Base-by-base conservation (phyloP, 306 rosid species). In the Begonia peltatifolia region DNA sequence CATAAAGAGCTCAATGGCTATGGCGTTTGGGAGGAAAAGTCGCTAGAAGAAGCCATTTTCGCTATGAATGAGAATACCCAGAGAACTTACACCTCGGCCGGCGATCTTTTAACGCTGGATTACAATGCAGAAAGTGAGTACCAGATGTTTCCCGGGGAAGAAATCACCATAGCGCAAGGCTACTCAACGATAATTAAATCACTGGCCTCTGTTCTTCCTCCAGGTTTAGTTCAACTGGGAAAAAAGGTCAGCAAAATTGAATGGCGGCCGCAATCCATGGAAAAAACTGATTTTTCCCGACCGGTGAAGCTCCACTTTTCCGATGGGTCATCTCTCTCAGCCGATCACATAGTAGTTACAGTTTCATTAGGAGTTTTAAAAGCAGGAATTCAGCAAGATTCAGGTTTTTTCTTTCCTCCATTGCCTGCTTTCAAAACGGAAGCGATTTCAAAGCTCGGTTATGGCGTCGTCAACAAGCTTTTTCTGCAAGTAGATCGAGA, bases 401-500 rank as follows among this genome's bases (percentile, higher is more conserved):
- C 86, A 64, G 81, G 81, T 71, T 53, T 85, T 78, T 90, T 90
- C 60, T 57, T 23, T 55, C 99, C 99, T 56, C 82, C 82, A 43
- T 68, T 90, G 71, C 99, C 99, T n/a, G 14, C 61, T 53, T 86
- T 72, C 58, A 90, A 90, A 75, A 65, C 73, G 3, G 76, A 79
- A 70, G 95, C 95, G 17, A 90, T 90, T 60, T 77, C 84, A 53
- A 76, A 95, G 79, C 88, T 90, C 42, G 99, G 99, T 30, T 90
- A 80, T 74, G 95, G 99, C n/a, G 83, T 86, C 68, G 99, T 90
- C 16, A 86, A 90, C 76, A 90, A 90, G 83, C 35, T 90, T 59
- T 90, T 90, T 70, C 64, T 86, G 74, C 85, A 77, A 74, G 67
- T 86, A 69, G 72, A 68, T 63, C 69, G 74, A 9, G 12, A n/a